A percentile compares a stretch with the other conserved stretches of the same genome.
Conservation (phyloP, 768 basidiomycete genomes). For the Pulveroboletus ravenelii region DNA sequence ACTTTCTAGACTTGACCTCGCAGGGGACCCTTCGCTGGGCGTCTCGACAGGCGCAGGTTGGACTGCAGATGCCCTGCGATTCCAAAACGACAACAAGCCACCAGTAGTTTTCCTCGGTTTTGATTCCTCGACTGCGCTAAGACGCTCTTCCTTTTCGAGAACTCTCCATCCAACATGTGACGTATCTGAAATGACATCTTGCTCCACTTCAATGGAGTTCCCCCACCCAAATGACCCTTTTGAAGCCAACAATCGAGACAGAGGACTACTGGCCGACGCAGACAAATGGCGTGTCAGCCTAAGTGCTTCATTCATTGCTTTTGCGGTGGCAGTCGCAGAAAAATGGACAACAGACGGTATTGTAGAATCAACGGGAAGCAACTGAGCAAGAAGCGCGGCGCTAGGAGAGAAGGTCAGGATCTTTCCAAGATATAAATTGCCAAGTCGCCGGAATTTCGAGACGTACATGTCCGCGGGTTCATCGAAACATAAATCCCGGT, state of each 20-base stretch:
- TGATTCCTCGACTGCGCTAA: conserved; percentile 33
- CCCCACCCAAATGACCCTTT: conserved; percentile 80
- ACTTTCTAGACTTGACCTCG: conserved; percentile 31
- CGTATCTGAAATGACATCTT: conserved; percentile 44
- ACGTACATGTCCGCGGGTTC: conserved; percentile 58
- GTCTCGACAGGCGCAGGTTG: conserved; percentile 18
- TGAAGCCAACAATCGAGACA: conserved; percentile 62
- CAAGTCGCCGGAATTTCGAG: neutral
- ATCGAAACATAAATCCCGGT: conserved; percentile 42
- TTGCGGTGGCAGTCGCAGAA: conserved; percentile 50
- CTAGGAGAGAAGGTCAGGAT: conserved; percentile 28
- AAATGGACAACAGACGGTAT: conserved; percentile 50
- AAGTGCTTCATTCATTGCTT: conserved; percentile 55
- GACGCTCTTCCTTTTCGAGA: conserved; percentile 48
- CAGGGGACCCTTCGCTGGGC: conserved; percentile 21
- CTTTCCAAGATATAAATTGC: conserved; percentile 1
- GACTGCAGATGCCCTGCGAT: conserved; percentile 36
- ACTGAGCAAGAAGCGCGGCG: conserved; percentile 34
- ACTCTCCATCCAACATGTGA: conserved; percentile 71
- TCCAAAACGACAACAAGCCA: conserved; percentile 72
- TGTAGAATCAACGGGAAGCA: conserved; percentile 49
- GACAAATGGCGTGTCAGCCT: conserved; percentile 59
- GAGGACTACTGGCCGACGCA: conserved; percentile 54
- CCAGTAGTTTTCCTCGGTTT: conserved; percentile 46
- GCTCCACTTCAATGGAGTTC: conserved; percentile 52